phyloP scores from a whole-genome alignment of 2,329 filamentous ascomycete genomes.

The Botryosphaeria agaves region DNA sequence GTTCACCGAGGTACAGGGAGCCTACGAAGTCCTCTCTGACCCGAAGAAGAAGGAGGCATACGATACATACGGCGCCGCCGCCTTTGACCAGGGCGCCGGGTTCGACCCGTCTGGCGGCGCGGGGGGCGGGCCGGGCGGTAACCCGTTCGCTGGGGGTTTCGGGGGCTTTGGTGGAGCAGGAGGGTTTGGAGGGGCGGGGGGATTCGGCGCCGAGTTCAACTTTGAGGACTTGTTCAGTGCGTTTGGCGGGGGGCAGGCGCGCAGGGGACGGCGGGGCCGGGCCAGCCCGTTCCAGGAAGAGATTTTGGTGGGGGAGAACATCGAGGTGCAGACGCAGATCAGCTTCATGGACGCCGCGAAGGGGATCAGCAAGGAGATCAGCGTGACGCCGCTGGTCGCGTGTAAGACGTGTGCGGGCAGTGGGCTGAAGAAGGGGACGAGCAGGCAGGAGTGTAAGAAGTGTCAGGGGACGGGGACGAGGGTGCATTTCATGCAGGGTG shows the following conservation, averaged over 20 bases:
- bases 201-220: conserved; percentile 72
- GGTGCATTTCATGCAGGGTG: conserved; percentile 77
- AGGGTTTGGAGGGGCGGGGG: conserved; percentile 23
- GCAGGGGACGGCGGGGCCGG: conserved; percentile 31
- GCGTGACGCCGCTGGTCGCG: conserved; percentile 61
- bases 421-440: conserved; percentile 67
- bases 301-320: conserved; percentile 82
- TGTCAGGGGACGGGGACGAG: conserved; percentile 78
- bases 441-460: conserved; percentile 53
- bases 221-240: conserved; percentile 92
- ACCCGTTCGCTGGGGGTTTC: conserved; percentile 43
- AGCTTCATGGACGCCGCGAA: conserved; percentile 95
- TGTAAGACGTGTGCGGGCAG: conserved; percentile 73
- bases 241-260: conserved; percentile 49
- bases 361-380: conserved; percentile 75
- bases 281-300: conserved; percentile 61
- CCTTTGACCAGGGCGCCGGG: conserved; percentile 45
- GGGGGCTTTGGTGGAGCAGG: conserved; percentile 28
- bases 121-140: conserved; percentile 43
- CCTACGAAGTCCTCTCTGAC: conserved; percentile 88
- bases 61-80: conserved; percentile 78
- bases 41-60: conserved; percentile 83
- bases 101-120: conserved; percentile 60
- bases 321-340: conserved; percentile 84
- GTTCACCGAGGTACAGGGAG: conserved; percentile 80